Base-by-base conservation (phyloP, 75 land plant genomes). In the Chamaecyparis obtusa region DNA sequence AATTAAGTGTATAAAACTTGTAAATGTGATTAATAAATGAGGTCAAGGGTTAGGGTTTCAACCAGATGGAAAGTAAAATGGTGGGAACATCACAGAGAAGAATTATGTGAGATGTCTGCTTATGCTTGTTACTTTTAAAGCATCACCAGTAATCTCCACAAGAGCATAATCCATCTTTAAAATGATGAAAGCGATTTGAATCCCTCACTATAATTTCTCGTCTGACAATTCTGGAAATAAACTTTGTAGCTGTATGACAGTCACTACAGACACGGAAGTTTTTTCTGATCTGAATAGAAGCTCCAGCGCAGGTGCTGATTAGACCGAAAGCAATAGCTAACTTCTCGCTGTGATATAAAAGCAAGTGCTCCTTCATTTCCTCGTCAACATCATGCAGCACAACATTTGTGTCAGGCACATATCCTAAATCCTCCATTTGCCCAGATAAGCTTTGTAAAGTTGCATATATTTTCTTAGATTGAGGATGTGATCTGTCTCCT, bases 251-350 rank as follows among this genome's bases (percentile, higher is more conserved):
- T 60, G 41, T 88, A 48, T 89, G 89, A 85, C 90, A 88, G 36
- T 81, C 75, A 27, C 83, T 83, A 36, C 90, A 79, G 4, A 88
- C 56, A 2, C 90, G 83, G 19, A 83, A 15, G 83, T 89, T 71
- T 27, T 89, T 88, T 19, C 79, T 83, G 36, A 83, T 77, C 36
- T 54, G 83, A 88, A 89, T 32, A 35, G 84, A 74, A 37, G 80
- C 83, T 64, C 89, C 89, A 30, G 85, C 83, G 19, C 83, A 81
- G 78, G 89, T 88, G 82, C 21, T 81, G 41, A 88, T 67, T 39
- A 89, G 67, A 30, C 90, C 90, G 64, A 56, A 89, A 24, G 90
- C 90, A 56, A 88, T 82, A 83, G 89, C 90, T 36, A 89, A 37
- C 90, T 77, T 88, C 85, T 89, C 89, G 24, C 90, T 80, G 64